phyloP scores from a whole-genome alignment of 441 rosid species.

The Viola pubescens region DNA sequence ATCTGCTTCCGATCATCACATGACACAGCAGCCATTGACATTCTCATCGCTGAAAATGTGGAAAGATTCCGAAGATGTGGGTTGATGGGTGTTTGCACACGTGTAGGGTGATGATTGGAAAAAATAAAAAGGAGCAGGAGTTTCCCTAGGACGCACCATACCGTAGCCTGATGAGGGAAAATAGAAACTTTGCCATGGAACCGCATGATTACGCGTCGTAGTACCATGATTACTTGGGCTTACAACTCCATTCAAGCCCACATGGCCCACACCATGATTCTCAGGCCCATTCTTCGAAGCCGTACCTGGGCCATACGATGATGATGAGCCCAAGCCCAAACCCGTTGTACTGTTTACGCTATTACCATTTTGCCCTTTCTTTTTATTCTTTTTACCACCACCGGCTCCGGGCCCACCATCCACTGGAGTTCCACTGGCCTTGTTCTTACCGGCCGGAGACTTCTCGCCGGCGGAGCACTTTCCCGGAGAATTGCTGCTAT shows the following conservation, averaged over 20 bases:
- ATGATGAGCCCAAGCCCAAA: constrained; percentile 2
- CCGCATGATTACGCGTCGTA: constrained; percentile 12
- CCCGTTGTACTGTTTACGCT: not conserved
- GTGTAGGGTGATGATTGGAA: not conserved
- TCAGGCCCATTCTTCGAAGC: constrained; percentile 6
- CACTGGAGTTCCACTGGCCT: not conserved
- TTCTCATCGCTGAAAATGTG: constrained; percentile 31
- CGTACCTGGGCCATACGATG: constrained; percentile 6
- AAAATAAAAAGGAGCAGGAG: constrained; percentile 8
- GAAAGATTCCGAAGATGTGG: constrained; percentile 8
- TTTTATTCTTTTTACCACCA: constrained; percentile 17
- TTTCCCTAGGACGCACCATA: constrained; percentile 13
- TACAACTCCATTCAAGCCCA: constrained; percentile 8
- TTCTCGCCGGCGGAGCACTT: not conserved
- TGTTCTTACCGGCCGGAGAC: not conserved
- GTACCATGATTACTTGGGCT: constrained; percentile 17
- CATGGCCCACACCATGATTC: constrained; percentile 5
- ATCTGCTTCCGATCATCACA: constrained; percentile 10
- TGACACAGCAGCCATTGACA: constrained; percentile 21
- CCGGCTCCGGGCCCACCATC: not conserved
- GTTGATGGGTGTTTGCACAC: constrained; percentile 2
- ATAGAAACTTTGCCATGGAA: constrained; percentile 12
- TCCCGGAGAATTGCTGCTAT: constrained; percentile 1
- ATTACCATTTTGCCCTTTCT: constrained; percentile 7
- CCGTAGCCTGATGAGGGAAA: constrained; percentile 12